Evolutionary conservation across 108 stramenopile species (phyloP), one percentile per base, ranked within the genome.

Genomic region (Epithemia pelagica): DNA sequence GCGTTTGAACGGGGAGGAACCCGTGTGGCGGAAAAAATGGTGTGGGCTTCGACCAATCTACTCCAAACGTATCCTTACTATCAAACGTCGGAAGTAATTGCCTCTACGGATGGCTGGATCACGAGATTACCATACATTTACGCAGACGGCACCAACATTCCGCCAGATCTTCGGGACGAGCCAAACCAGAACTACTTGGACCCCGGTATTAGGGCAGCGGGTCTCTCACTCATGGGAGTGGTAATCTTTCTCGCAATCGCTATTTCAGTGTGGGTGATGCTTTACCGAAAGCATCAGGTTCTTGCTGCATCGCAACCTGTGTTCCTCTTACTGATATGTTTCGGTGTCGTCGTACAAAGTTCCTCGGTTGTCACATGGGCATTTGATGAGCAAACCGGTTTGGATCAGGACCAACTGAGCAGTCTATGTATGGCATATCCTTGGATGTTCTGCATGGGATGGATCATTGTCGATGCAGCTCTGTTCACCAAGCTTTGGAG

Each of bases 151-250:
- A n/a, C 24, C n/a, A 65, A 25, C 37, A 27, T 7, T 2, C 52
- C 52, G 26, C 52, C 52, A 19, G 7, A 32, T 21, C 64, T 55
- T 65, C 52, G 52, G 8, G 52, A 51, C 51, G 28, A 23, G 24
- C 64, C 64, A 27, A 52, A 65, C 24, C 64, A 65, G 25, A 65
- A 65, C 29, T 65, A 65, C 24, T 52, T 65, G 10, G 15, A 10
- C 37, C 15, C 37, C 15, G 37, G 37, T 15, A 46, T 46, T 46
- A 5, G 37, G 15, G 37, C 15, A 5, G 37, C 37, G 5, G 37
- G 37, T 46, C 37, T 46, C 5, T 46, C 37, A 46, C 10, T 15
- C 37, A 46, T 46, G 37, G 37, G 37, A 46, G 15, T 15, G 15
- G 37, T 46, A 5, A 46, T 46, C 5, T 46, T 46, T 46, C 5